Evolutionary conservation across 768 basidiomycete species (phyloP), one percentile per base, ranked within the genome.

Genomic region (Dendrothele bispora): DNA sequence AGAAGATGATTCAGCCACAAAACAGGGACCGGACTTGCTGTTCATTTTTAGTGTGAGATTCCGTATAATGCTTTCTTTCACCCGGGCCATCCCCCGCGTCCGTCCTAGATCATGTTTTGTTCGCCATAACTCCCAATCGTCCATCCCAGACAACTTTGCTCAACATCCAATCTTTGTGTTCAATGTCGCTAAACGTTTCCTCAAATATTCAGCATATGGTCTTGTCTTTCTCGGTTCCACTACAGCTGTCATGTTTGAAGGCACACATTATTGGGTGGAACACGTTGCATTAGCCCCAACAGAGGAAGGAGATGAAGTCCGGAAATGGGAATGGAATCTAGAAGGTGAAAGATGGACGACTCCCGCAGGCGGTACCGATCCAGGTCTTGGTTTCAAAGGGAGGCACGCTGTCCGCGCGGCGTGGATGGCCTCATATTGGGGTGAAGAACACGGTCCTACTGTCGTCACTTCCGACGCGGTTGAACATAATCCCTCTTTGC

Each of bases 381-480:
- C 83, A 4, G 77, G 67, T n/a, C 66, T 90, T 7, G 83, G 86
- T 2, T 73, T 78, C 58, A 70, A 67, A 55, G 85, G 74, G 18
- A 69, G 84, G 22, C 81, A 85, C 60, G 73, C 77, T 34, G 65
- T 86, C 1, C 81, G 88, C 27, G 75, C 77, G 25, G 85, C 88
- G 11, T 91, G 87, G 86, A 82, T 84, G 66, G 79, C 80, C 1
- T 74, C 79, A 48, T 70, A 85, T 52, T 86, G 86, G 83, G 82
- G 80, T 15, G 68, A 70, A 8, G 78, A 77, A 6, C 63, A 68
- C 17, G 64, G 56, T 32, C 63, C 63, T 4, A 65, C 64, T 43
- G 65, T 70, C 34, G 63, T 75, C 29, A 63, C 65, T 21, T 64
- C 74, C 21, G 67, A 68, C 44, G 59, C 69, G n/a, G 60, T 64